phyloP scores from a whole-genome alignment of 331 rosid genomes.

The Erythrophleum ivorense region DNA sequence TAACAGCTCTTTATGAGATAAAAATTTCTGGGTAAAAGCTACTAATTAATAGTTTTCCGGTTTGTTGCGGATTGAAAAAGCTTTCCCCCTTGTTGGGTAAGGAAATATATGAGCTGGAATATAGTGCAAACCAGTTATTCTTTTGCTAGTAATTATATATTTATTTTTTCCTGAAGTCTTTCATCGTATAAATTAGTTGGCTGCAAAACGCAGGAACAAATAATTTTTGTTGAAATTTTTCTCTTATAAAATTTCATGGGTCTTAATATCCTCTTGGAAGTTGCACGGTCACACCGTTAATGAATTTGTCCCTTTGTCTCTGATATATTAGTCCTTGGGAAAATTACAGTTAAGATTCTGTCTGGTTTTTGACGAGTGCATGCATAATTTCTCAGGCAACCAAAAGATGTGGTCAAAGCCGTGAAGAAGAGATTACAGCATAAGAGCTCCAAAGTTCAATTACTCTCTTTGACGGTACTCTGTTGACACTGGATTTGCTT shows the following conservation, averaged over 20 bases:
- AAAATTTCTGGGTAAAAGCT: constrained; percentile 30
- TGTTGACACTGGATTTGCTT: constrained; percentile 25
- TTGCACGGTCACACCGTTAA: constrained; percentile 17
- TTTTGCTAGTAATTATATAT: background rate
- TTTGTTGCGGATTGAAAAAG: constrained; percentile 18
- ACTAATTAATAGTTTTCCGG: background rate
- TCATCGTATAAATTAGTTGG: constrained; percentile 22
- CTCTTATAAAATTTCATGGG: background rate
- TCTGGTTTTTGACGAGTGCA: constrained; percentile 39
- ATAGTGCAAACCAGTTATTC: constrained; percentile 13
- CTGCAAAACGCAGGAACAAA: constrained; percentile 1
- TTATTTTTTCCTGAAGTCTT: background rate
- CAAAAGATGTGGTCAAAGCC: constrained; percentile 96
- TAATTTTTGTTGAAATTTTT: background rate
- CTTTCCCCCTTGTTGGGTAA: background rate
- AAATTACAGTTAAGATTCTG: background rate
- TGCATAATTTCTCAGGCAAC: constrained; percentile 72
- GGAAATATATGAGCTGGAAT: constrained; percentile 23
- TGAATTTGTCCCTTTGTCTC: constrained; percentile 21
- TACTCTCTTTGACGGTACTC: constrained; percentile 85
- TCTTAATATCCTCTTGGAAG: background rate
- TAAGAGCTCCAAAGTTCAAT: constrained; percentile 84
- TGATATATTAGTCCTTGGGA: background rate
- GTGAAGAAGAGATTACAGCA: constrained; percentile 96
- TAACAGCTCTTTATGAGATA: constrained; percentile 17